A percentile compares a stretch with the other conserved stretches of the same genome.
These are phyloP conservation scores for Aspergillus conjunctus DNA, from an alignment of 495 filamentous ascomycete genomes.

Conservation along the genomic window DNA sequence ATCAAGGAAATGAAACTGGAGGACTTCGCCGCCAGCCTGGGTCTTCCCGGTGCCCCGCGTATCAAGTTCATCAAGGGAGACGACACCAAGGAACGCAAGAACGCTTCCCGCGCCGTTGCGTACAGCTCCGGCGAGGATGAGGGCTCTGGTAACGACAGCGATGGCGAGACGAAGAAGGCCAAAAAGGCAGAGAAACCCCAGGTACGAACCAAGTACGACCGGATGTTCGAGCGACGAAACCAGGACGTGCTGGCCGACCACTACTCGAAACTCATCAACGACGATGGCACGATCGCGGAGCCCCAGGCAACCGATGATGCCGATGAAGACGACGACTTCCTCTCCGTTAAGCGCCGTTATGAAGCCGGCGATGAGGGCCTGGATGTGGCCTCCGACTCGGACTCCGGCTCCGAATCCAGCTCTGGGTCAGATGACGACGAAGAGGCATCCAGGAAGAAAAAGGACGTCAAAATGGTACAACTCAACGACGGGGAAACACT, in stretches of 20 bases:
- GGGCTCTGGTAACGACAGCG: constrained; percentile 54
- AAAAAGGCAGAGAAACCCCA: constrained; percentile 60
- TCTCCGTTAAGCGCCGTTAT: constrained; percentile 84
- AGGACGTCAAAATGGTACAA: constrained; percentile 42
- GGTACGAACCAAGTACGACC: constrained; percentile 89
- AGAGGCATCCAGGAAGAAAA: constrained; percentile 18
- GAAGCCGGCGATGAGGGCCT: constrained; percentile 52
- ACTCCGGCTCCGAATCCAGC: constrained; percentile 19
- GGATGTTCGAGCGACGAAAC: constrained; percentile 94
- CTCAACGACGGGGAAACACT: constrained; percentile 63
- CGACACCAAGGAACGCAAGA: constrained; percentile 83
- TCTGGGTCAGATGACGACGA: constrained; percentile 23
- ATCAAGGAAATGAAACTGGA: constrained; percentile 79
- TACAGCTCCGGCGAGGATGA: constrained; percentile 52
- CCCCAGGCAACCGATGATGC: constrained; percentile 49
- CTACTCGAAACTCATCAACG: constrained; percentile 81
- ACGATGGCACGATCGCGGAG: constrained; percentile 55
- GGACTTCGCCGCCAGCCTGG: constrained; percentile 79
- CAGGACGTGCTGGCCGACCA: constrained; percentile 92
- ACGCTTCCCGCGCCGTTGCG: constrained; percentile 66
- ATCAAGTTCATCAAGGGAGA: constrained; percentile 91
- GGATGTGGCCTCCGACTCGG: constrained; percentile 23
- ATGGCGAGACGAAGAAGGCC: constrained; percentile 41
- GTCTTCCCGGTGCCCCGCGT: constrained; percentile 84
- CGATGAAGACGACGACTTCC: constrained; percentile 75